phyloP scores from a whole-genome alignment of 192 early-diverging fungal species.

The Coemansia sp. region DNA sequence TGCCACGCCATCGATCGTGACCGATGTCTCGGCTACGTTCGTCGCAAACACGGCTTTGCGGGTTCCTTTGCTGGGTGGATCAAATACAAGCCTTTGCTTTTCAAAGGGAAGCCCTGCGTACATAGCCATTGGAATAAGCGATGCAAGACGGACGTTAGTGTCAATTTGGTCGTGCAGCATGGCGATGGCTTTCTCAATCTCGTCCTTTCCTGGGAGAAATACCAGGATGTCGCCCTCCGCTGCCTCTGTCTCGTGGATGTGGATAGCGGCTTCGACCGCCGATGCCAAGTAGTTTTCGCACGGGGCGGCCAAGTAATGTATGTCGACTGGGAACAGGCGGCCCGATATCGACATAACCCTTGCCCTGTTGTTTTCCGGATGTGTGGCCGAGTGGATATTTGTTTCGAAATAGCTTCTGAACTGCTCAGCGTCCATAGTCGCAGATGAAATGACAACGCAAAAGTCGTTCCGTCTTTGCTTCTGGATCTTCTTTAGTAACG shows the following conservation, averaged over 20 bases:
- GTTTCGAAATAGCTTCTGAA: conserved; percentile 80
- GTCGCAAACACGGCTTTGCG: conserved; percentile 92
- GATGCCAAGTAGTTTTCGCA: conserved; percentile 92
- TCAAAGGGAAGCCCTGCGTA: conserved; percentile 85
- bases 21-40: conserved; percentile 95
- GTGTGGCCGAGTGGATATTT: conserved; percentile 62
- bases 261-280: conserved; percentile 85
- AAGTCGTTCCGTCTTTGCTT: conserved; percentile 72
- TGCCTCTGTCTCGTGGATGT: conserved; percentile 92
- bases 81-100: conserved; percentile 89
- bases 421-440: conserved; percentile 90
- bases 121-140: conserved; percentile 81
- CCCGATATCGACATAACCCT: conserved; percentile 87
- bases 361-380: conserved; percentile 38
- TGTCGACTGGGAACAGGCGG: conserved; percentile 94
- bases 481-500: conserved; percentile 82
- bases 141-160: conserved; percentile 55
- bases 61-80: conserved; percentile 78
- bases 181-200: conserved; percentile 76
- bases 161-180: conserved; percentile 65
- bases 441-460: conserved; percentile 90
- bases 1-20: conserved; percentile 93
- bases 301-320: conserved; percentile 89
- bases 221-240: conserved; percentile 90
- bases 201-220: conserved; percentile 95